phyloP scores from a whole-genome alignment of 129 eudicot species.

The Lactuca saligna region DNA sequence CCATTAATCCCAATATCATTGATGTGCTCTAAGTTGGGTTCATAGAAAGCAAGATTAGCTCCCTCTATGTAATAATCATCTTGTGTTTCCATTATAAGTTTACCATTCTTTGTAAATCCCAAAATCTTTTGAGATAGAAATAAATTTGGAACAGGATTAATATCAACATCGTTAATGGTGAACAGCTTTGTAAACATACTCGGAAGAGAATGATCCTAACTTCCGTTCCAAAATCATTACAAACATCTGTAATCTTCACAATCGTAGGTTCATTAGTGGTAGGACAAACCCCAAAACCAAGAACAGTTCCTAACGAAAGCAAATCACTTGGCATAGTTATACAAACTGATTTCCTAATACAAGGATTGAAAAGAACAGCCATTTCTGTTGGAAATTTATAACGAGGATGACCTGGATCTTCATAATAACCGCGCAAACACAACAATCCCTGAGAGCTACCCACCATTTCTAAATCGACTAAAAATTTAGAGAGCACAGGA shows the following conservation, averaged over 20 bases:
- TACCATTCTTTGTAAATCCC: constrained; percentile 39
- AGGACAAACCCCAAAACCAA: constrained; percentile 42
- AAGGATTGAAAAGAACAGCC: not conserved
- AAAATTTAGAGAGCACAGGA: no score
- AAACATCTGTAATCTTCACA: constrained; percentile 27
- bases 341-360: no score
- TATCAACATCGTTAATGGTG: not conserved
- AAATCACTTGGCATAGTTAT: constrained; percentile 8
- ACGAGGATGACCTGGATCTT: no score
- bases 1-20: not conserved
- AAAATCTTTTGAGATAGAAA: not conserved
- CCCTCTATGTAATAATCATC: not conserved
- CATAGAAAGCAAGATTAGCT: not conserved
- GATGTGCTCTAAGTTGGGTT: not conserved
- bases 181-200: constrained; percentile 21
- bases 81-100: not conserved
- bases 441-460: no score
- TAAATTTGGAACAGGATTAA: no score
- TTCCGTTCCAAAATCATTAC: no score
- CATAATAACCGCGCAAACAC: no score
- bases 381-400: no score
- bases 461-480: no score
- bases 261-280: constrained; percentile 10
- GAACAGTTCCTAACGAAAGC: constrained; percentile 16
- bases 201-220: constrained; percentile 23